phyloP scores from a whole-genome alignment of 2,329 filamentous ascomycete species.

The Xylaria sp. region DNA sequence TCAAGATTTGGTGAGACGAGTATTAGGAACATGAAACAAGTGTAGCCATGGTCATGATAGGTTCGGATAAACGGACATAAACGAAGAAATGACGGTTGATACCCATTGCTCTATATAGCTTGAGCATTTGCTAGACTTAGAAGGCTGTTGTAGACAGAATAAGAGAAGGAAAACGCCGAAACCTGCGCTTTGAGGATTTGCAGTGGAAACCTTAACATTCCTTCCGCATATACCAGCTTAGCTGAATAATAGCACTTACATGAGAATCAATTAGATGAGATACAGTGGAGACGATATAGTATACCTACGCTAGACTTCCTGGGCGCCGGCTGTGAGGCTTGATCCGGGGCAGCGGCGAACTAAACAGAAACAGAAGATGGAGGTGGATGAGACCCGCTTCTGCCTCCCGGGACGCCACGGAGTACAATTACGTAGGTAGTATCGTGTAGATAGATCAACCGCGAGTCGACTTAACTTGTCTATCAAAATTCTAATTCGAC shows the following conservation, averaged over 20 bases:
- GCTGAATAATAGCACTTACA: background rate
- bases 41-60: constrained; percentile 1
- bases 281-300: background rate
- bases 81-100: constrained; percentile 21
- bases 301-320: background rate
- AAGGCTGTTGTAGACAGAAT: background rate
- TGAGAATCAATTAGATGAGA: background rate
- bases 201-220: background rate
- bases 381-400: constrained; percentile 31
- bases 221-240: background rate
- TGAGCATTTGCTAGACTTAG: constrained; percentile 21
- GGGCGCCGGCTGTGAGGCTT: constrained; percentile 10
- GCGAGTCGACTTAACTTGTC: background rate
- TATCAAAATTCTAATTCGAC: background rate
- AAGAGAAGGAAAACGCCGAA: background rate
- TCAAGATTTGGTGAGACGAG: constrained; percentile 8
- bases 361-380: constrained; percentile 5
- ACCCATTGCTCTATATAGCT: constrained; percentile 22
- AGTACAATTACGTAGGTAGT: constrained; percentile 17
- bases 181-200: background rate
- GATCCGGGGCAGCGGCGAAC: constrained; percentile 11
- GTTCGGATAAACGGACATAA: constrained; percentile 10
- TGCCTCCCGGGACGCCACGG: constrained; percentile 3
- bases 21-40: background rate
- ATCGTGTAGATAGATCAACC: constrained; percentile 12